Evolutionary conservation across 768 basidiomycete genomes (phyloP), one percentile per base, ranked within the genome.

Genomic region (Sarcodon aspratus): DNA sequence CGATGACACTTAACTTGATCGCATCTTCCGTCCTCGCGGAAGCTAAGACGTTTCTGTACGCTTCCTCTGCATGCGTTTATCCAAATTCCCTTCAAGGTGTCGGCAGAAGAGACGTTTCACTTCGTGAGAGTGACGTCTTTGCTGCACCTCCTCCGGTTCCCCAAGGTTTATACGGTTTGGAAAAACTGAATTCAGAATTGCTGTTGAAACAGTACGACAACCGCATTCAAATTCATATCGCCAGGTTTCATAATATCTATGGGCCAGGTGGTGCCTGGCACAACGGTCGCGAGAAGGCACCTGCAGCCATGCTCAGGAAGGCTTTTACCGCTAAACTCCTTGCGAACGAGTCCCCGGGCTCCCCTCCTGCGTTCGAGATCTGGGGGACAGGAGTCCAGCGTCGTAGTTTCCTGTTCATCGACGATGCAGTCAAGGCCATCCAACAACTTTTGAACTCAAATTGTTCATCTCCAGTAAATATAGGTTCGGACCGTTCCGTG

Each of bases 61-160:
- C 79, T 0, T 80, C 78, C 1, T 76, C 77, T 0, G 78, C 77
- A 0, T 80, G 79, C 49, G 73, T 79, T 12, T 80, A 80, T 54
- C 77, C 76, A 0, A 65, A 67, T 15, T 50, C 54, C 7, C 58
- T 74, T 13, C 78, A 79, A 52, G 51, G 47, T 2, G 37, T 54
- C 31, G 57, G 54, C 10, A 46, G 54, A 9, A 42, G n/a, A 1
- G 70, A 73, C 33, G 63, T 73, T 33, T 70, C 69, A 1, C 70
- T 80, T 33, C 56, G 61, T 7, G 79, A 80, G 57, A 52, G 51
- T 1, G 71, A 78, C 48, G 70, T 69, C 6, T 76, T 66, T 65
- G 52, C 45, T 2, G 54, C 64, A n/a, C 51, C 57, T 0, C 62
- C 59, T 2, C 75, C 74, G 3, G 50, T 52, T 6, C 74, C 76